phyloP scores from a whole-genome alignment of 768 basidiomycete species.

The Lactarius quietus region DNA sequence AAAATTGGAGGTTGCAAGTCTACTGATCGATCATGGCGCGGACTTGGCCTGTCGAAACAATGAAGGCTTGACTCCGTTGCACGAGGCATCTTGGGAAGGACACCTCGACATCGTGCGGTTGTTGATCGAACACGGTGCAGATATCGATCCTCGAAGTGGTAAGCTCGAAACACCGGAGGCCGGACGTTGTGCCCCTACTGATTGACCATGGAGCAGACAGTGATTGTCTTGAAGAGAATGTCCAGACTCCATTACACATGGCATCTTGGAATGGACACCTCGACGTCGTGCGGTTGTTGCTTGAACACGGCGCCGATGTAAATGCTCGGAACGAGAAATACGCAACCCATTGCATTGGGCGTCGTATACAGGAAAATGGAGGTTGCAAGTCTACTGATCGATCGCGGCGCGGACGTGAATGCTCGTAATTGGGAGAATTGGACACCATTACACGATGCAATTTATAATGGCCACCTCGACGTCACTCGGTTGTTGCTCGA shows the following conservation, averaged over 20 bases:
- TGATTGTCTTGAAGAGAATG: neutral
- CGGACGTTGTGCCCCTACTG: too few relatives aligned
- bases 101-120: too few relatives aligned
- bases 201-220: too few relatives aligned
- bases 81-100: too few relatives aligned
- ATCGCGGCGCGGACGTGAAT: neutral
- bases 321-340: neutral
- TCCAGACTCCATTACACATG: neutral
- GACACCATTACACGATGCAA: neutral
- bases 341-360: neutral
- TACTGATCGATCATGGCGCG: neutral
- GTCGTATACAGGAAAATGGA: neutral
- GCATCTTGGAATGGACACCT: neutral
- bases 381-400: neutral
- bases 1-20: neutral
- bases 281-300: neutral
- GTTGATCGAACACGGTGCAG: too few relatives aligned
- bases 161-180: too few relatives aligned
- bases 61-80: neutral
- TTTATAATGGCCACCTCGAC: neutral
- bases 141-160: too few relatives aligned
- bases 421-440: rapidly evolving
- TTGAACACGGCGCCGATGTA: neutral
- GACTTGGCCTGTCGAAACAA: neutral
- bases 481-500: neutral